Evolutionary conservation across 495 filamentous ascomycete genomes (phyloP).

Genomic region (Opeltia flavorubescens): DNA sequence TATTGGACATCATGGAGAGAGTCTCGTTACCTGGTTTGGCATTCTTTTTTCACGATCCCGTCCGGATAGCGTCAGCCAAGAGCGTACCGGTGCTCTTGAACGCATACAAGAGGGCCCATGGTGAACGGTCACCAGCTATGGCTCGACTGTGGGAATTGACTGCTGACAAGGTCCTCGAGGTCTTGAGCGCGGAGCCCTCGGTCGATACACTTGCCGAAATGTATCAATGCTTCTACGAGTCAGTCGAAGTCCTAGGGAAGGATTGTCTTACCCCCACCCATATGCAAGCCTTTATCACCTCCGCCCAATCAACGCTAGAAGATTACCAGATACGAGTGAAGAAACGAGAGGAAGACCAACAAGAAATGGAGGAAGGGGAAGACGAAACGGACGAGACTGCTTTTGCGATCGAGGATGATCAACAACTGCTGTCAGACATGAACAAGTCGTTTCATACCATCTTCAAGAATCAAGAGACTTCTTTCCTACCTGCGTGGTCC

Average conservation of each 20-base stretch:
- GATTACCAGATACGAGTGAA: constrained; percentile 83
- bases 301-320: constrained; percentile 66
- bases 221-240: constrained; percentile 99
- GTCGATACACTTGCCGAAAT: constrained; percentile 96
- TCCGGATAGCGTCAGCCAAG: constrained; percentile 89
- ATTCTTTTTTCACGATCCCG: constrained; percentile 99
- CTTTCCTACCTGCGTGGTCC: constrained; percentile 81
- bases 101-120: constrained; percentile 83
- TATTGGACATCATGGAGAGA: constrained; percentile 86
- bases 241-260: constrained; percentile 83
- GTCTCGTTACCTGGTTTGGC: constrained; percentile 86
- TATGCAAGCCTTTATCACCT: constrained; percentile 77
- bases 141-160: constrained; percentile 71
- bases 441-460: constrained; percentile 99
- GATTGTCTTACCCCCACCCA: constrained; percentile 61
- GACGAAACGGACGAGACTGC: constrained; percentile 69
- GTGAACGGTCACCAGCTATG: constrained; percentile 57
- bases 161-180: constrained; percentile 81
- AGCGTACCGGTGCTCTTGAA: constrained; percentile 88
- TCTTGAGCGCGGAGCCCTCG: constrained; percentile 85
- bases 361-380: constrained; percentile 63
- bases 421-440: constrained; percentile 95
- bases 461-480: constrained; percentile 82
- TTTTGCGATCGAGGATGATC: constrained; percentile 93
- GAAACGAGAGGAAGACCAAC: constrained; percentile 62